Base-by-base conservation (phyloP, 257 asterid genomes). In the Orobanche coerulescens region DNA sequence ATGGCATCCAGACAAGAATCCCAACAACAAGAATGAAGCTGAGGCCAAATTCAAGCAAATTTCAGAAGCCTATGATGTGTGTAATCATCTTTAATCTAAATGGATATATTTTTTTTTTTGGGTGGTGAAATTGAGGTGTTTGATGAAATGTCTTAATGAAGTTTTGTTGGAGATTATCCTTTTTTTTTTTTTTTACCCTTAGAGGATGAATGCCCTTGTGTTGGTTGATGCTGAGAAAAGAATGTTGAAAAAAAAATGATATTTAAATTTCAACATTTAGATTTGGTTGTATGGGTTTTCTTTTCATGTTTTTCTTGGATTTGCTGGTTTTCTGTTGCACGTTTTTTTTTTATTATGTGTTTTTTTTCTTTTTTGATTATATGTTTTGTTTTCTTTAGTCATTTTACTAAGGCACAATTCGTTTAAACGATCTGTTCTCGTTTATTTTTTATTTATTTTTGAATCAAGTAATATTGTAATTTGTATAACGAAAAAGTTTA, bases 1-100 rank as follows among this genome's bases (percentile, higher is more conserved):
- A 87, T 87, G 95, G 96, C 97, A 90, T 69, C 97, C 97, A 4
- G 95, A 90, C 74, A 87, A 87, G 75, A 90, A 90, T 57, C 97
- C 97, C 49, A 76, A 67, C 67, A 73, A 82, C 67, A 90, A 87
- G 72, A 68, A 40, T 37, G 96, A 85, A 77, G 98, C 96, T 2
- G 98, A 91, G 81, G 89, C 87, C 71, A 77, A 74, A 75, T 91
- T 91, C 69, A 88, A 85, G 78, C 82, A 91, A 69, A 87, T 91
- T 23, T 91, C 98, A 1, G 96, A 88, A 78, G 96, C 96, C 30
- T 91, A 84, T 65, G 98, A 91, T 68, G 98, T 88, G 67, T 56
- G 65, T 40, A 0, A 15, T 43, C 18, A 24, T 42, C 31, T 43
- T 58, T 31, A n/a, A 4, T 12, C 61, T 31, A 9, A 20, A 2